Percentiles rank a stretch among this genome's conserved stretches.
These are phyloP conservation scores for Oryza nivara DNA, from an alignment of 176 grass and related monocot genomes.

Conservation along the genomic window DNA sequence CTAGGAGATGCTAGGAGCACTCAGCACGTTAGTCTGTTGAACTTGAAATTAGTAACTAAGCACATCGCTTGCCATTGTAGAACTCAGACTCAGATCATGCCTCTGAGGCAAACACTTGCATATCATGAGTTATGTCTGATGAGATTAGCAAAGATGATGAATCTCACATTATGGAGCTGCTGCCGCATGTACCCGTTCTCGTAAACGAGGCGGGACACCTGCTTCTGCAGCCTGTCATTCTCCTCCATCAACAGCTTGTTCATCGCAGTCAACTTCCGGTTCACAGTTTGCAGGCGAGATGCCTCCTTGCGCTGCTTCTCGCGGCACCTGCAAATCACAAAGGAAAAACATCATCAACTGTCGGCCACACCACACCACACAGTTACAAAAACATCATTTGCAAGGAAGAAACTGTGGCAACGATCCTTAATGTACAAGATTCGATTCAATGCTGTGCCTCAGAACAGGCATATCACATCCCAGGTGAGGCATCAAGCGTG, in stretches of 20 bases:
- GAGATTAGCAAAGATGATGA: background rate
- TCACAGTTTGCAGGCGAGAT: conserved; percentile 88
- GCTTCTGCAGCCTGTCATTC: conserved; percentile 98
- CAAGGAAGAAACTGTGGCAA: conserved; percentile 36
- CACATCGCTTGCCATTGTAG: background rate
- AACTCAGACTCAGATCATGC: background rate
- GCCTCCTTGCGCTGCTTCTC: conserved; percentile 98
- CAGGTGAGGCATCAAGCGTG: conserved; percentile 29
- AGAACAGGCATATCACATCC: conserved; percentile 25
- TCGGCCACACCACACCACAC: too few species aligned
- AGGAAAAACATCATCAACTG: too few species aligned
- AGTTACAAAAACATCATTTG: too few species aligned
- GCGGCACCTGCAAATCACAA: conserved; percentile 62
- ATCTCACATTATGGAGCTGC: conserved; percentile 81
- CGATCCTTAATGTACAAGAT: background rate
- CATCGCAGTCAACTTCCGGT: conserved; percentile 94
- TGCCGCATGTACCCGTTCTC: conserved; percentile 90
- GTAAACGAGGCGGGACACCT: conserved; percentile 91
- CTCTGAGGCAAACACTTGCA: background rate
- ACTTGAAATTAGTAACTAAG: background rate
- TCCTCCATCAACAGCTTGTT: conserved; percentile 99
- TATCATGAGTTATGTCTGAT: background rate
- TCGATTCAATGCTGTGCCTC: background rate
- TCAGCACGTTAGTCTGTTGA: background rate
- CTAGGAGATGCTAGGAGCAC: background rate